Evolutionary conservation across 805 yeast genomes (phyloP).

Genomic region (Zygoascus tannicola): DNA sequence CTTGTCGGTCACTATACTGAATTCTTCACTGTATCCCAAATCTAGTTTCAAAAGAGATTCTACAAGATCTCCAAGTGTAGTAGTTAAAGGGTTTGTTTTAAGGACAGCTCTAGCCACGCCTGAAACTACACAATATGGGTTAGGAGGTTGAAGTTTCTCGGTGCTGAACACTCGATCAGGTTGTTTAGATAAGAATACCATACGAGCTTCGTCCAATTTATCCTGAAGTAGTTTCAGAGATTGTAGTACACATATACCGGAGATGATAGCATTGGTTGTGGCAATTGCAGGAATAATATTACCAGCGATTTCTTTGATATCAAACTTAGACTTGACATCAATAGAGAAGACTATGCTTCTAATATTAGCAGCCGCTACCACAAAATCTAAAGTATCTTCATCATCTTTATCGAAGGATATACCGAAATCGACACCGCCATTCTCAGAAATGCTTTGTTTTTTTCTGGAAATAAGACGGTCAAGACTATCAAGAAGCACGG

Average conservation of each 20-base stretch:
- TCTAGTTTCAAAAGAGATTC: slow-evolving; percentile 35
- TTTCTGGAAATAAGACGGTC: slow-evolving; percentile 43
- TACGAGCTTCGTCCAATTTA: slow-evolving; percentile 22
- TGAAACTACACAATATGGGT: slow-evolving; percentile 55
- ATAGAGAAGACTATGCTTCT: slow-evolving; percentile 65
- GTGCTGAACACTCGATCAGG: slow-evolving; percentile 59
- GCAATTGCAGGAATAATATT: slow-evolving; percentile 98
- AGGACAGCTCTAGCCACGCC: slow-evolving; percentile 26
- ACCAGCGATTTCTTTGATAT: slow-evolving; percentile 88
- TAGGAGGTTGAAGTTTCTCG: slow-evolving; percentile 54
- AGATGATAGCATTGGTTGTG: slow-evolving; percentile 90
- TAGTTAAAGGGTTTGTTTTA: slow-evolving; percentile 15
- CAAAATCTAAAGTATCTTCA: slow-evolving; percentile 80
- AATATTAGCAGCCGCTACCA: slow-evolving; percentile 74
- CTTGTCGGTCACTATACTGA: slow-evolving; percentile 50
- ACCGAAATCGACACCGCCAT: slow-evolving; percentile 30
- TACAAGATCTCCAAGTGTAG: slow-evolving; percentile 45
- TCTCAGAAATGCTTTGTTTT: slow-evolving; percentile 25
- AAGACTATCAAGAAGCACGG: slow-evolving; percentile 45
- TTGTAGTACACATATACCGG: slow-evolving; percentile 75
- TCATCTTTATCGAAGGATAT: slow-evolving; percentile 85
- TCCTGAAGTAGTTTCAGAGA: slow-evolving; percentile 41
- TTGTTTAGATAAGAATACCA: slow-evolving; percentile 44
- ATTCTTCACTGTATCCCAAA: slow-evolving; percentile 47
- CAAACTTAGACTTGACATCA: slow-evolving; percentile 67